Base-by-base conservation (phyloP, 2,329 filamentous ascomycete genomes). In the Ceratocystis cubensis region DNA sequence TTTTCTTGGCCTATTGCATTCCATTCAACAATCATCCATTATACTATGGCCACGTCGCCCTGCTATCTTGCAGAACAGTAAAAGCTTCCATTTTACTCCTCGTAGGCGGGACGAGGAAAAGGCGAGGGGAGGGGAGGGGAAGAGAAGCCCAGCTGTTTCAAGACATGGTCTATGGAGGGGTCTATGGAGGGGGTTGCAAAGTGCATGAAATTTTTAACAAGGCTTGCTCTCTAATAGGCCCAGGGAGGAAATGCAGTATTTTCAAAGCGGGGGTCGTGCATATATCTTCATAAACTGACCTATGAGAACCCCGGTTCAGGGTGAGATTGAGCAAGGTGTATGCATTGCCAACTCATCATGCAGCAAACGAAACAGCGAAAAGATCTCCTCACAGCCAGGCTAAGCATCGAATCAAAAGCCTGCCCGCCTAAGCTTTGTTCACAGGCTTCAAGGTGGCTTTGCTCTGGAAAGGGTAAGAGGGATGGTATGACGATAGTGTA, bases 281-380 rank as follows among this genome's bases (percentile, higher is more conserved):
- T 61, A 25, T 56, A 62, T 17, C 33, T 22, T 46, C 22, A 33
- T 20, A 57, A 63, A 41, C 61, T 45, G 48, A 64, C 66, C 66
- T 68, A 68, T 68, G 20, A 61, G 44, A 68, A 66, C 66, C 66
- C 66, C 41, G 64, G 66, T 66, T 56, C 25, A 59, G 22, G 63
- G 50, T 56, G 65, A 63, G 66, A 68, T 68, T 57, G 66, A 68
- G 66, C 65, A 50, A 63, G 50, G 53, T 22, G 41, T 61, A 68
- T 68, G 67, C 67, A 68, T 17, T 68, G 67, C 67, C 67, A 68
- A 66, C 67, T 64, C 67, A 68, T 41, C 67, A 65, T 68, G 67
- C 67, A 68, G 64, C 59, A 44, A 22, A 41, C 57, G 66, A 66
- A 68, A 66, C 64, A 45, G 48, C 53, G 33, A 59, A 56, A 56